Base-by-base conservation (phyloP, 2,329 filamentous ascomycete genomes). In the Sclerotiophoma versabilis region DNA sequence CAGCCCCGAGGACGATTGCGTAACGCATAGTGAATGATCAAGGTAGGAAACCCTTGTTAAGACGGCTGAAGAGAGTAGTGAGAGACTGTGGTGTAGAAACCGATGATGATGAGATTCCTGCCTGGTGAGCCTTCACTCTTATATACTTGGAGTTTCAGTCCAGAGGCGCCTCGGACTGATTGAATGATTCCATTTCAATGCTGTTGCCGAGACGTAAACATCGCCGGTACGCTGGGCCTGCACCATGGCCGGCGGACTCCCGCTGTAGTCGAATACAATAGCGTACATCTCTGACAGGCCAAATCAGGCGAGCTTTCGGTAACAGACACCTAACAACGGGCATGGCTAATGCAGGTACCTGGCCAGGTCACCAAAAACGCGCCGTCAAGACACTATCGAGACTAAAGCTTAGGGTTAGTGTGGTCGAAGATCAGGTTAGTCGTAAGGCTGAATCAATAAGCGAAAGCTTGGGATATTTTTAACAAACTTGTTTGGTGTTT, bases 1-100 rank as follows among this genome's bases (percentile, higher is more conserved):
- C 62, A 44, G 62, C 64, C 36, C 57, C 64, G 34, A 66, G 44
- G 37, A 66, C 25, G 45, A 64, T 46, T 41, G 49, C 60, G 43
- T 59, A 63, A 57, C 62, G 62, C 64, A 66, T 66, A 46, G 46
- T 42, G 46, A 59, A 32, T 19, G 36, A 34, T 33, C 26, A 44
- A 50, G 27, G 43, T 47, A 38, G 20, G 7, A 19, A 26, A 43
- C 25, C 36, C 43, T 10, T 36, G 44, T 44, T 22, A 44, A 30
- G 32, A 49, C 37, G 22, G 37, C 8, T 25, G 45, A 41, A 43
- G 45, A 38, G 20, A 23, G 51, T 29, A 54, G 45, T 33, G 39
- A 49, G 32, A 30, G 49, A 37, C 19, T 45, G 46, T 39, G 45
- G 25, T 59, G 47, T 22, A 37, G 29, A 47, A 37, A 49, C 53